Percentiles rank a stretch among this genome's conserved stretches.
Evolutionary conservation across 768 basidiomycete genomes (phyloP).

Genomic region (Atractiella rhizophila): DNA sequence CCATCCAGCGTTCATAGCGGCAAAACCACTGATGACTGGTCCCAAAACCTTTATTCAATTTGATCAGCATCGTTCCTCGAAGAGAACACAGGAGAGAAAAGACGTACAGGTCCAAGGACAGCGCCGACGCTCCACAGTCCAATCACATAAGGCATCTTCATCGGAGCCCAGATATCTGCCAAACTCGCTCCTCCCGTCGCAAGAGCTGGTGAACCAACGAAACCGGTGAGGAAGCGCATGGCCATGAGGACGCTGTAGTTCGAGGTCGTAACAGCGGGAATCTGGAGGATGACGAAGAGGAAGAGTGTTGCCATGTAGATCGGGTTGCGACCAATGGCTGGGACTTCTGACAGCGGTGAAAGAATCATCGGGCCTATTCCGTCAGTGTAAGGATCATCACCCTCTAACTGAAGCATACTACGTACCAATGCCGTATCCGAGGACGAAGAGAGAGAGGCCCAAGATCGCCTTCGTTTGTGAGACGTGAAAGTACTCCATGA

Average conservation of each 20-base stretch:
- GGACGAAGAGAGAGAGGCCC: conserved; percentile 22
- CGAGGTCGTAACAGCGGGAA: conserved; percentile 17
- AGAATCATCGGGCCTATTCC: conserved; percentile 4
- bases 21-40: conserved; percentile 20
- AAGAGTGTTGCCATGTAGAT: conserved; percentile 21
- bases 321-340: conserved; percentile 19
- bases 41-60: conserved; percentile 9
- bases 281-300: conserved; percentile 19
- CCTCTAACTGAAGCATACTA: not conserved
- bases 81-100: too few relatives aligned
- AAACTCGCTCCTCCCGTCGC: conserved; percentile 21
- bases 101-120: conserved; percentile 19
- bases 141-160: conserved; percentile 18
- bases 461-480: conserved; percentile 13
- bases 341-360: conserved; percentile 18
- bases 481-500: conserved; percentile 12
- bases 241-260: conserved; percentile 20
- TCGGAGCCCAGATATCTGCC: conserved; percentile 18
- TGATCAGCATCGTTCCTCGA: too few relatives aligned
- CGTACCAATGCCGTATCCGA: conserved; percentile 22
- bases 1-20: conserved; percentile 21
- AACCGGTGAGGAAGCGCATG: conserved; percentile 22
- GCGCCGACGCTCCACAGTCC: conserved; percentile 18
- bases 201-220: conserved; percentile 22
- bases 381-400: not conserved